Conservation (phyloP, 202 grass and related monocot species). For the Setaria italica region DNA sequence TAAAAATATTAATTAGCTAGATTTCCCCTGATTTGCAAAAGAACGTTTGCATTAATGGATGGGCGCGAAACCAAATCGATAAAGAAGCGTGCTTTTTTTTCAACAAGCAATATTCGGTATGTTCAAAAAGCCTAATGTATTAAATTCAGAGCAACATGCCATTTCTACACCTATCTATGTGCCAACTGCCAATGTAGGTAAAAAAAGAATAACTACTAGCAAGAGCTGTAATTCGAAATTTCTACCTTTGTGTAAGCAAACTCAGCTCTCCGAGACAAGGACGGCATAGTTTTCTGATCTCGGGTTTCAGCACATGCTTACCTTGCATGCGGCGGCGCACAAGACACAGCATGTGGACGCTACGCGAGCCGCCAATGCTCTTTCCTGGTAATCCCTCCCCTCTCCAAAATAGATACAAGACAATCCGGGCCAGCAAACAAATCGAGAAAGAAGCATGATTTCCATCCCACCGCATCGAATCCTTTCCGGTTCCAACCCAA, state of each 20-base stretch:
- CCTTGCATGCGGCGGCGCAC: background rate
- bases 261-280: background rate
- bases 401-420: conserved; percentile 16
- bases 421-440: conserved; percentile 20
- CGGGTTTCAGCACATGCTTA: conserved; percentile 42
- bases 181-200: background rate
- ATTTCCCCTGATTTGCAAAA: background rate
- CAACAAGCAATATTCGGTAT: too few relatives aligned
- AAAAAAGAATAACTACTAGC: background rate
- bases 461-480: background rate
- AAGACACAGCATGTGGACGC: conserved; percentile 10
- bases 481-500: conserved; percentile 20
- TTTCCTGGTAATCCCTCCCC: conserved; percentile 14
- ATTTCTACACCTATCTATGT: background rate
- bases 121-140: too few relatives aligned
- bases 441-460: conserved; percentile 14
- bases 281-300: conserved; percentile 6
- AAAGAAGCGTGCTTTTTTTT: too few relatives aligned
- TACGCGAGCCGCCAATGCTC: conserved; percentile 20
- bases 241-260: conserved; percentile 34
- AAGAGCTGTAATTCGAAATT: background rate
- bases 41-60: background rate
- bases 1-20: background rate
- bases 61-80: background rate
- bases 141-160: background rate